phyloP scores from a whole-genome alignment of 352 stramenopile species.

The Globisporangium paddicum region DNA sequence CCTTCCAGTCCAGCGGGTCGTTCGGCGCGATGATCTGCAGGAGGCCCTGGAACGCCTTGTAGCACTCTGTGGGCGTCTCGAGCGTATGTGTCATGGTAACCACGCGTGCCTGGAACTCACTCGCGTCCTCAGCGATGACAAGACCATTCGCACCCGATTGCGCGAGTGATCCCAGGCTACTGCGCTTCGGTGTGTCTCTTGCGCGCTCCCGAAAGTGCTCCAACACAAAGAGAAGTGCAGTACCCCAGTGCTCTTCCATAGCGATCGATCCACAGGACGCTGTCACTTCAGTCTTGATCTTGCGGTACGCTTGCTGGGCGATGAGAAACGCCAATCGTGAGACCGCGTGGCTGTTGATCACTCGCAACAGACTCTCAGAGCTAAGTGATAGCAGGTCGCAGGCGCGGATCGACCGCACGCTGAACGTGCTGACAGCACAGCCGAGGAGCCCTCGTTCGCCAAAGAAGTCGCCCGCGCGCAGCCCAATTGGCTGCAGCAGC shows the following conservation, averaged over 20 bases:
- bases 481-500: background rate
- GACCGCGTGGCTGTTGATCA: conserved; percentile 3
- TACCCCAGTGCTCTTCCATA: conserved; percentile 8
- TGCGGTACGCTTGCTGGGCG: conserved; percentile 2
- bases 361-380: conserved; percentile 8
- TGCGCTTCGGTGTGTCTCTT: background rate
- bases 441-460: conserved; percentile 52
- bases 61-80: conserved; percentile 7
- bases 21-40: conserved; percentile 12
- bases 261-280: background rate
- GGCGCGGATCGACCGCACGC: conserved; percentile 11
- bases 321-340: background rate
- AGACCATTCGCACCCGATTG: background rate
- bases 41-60: conserved; percentile 6
- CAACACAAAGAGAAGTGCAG: background rate
- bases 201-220: background rate
- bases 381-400: conserved; percentile 17
- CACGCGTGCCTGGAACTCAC: background rate
- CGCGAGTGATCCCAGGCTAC: background rate
- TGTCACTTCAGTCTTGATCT: conserved; percentile 3
- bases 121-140: background rate
- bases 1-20: conserved; percentile 10
- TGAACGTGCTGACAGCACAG: conserved; percentile 29
- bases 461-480: conserved; percentile 41
- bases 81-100: background rate